phyloP scores from a whole-genome alignment of 2,329 filamentous ascomycete genomes.

The Exophiala sideris region DNA sequence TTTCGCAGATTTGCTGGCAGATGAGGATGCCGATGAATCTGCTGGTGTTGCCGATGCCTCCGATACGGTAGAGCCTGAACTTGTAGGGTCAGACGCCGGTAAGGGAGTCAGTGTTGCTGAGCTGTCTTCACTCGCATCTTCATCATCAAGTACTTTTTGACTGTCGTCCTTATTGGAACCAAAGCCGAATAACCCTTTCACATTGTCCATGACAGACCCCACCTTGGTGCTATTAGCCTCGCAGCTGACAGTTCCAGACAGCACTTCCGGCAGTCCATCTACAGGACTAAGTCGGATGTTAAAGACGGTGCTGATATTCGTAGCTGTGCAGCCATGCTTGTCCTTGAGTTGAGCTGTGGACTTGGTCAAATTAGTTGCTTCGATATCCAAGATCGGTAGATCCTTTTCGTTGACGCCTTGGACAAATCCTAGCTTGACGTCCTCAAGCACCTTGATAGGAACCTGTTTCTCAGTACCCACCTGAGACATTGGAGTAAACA shows the following conservation, averaged over 20 bases:
- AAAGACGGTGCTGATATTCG: constrained; percentile 77
- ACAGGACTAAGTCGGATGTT: constrained; percentile 67
- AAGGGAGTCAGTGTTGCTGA: constrained; percentile 26
- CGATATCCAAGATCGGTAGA: constrained; percentile 61
- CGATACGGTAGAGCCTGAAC: constrained; percentile 33
- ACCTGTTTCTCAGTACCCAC: constrained; percentile 79
- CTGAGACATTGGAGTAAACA: constrained; percentile 75
- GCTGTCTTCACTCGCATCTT: constrained; percentile 42
- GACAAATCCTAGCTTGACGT: constrained; percentile 76
- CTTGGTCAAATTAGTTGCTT: constrained; percentile 80
- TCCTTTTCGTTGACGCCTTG: constrained; percentile 63
- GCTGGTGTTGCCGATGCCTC: constrained; percentile 35
- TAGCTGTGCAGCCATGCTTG: constrained; percentile 71
- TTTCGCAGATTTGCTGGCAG: constrained; percentile 33
- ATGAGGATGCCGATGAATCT: constrained; percentile 38
- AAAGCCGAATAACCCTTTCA: constrained; percentile 95
- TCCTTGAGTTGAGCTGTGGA: constrained; percentile 75
- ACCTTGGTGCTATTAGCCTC: constrained; percentile 72
- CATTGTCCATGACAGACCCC: constrained; percentile 81
- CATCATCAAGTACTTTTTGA: constrained; percentile 66
- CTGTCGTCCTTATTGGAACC: constrained; percentile 80
- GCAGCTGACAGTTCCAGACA: constrained; percentile 76
- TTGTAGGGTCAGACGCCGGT: constrained; percentile 27
- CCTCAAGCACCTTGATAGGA: constrained; percentile 74
- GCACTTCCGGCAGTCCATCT: constrained; percentile 76